Evolutionary conservation across 2,329 filamentous ascomycete species (phyloP), one percentile per base, ranked within the genome.

Genomic region (Ceratocystis smalleyi): DNA sequence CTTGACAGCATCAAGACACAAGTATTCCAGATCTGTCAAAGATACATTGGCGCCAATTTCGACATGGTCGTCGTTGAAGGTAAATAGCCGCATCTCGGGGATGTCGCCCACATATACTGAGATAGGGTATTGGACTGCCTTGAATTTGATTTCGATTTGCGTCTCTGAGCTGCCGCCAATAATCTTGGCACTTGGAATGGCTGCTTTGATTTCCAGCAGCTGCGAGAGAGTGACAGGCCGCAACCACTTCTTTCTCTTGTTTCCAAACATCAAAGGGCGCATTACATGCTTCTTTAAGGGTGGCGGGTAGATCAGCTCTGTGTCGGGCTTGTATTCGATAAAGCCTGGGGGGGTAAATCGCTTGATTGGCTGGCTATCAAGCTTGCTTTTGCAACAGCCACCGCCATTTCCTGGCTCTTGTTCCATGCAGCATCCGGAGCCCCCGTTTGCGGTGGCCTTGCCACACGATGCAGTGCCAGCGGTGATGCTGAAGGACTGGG

Each of bases 141-240:
- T 97, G 81, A 99, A 97, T 75, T 96, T 96, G 76, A 95, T 88
- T 75, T 99, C 94, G 67, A 99, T 97, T 74, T 97, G 94, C 0
- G 92, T 97, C 74, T 99, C 94, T 1, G 91, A 95, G 72, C 91
- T 96, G 67, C 94, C 94, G 61, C 91, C 92, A 67, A 99, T 96
- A 67, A 99, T 84, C 74, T 97, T 99, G 3, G 92, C 90, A 30
- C 86, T 84, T 0, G 92, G 92, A 69, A 90, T 86, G 0, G 82
- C 84, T 70, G 80, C 85, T 77, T 97, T 97, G 76, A 99, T 96
- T 72, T 96, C 87, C 17, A 97, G 80, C 17, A 99, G 78, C 72
- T 99, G 91, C 47, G 89, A 80, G 17, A 97, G 72, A 0, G 89
- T 96, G 40, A 90, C 87, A 0, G 94, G 94, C 17, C 94, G 82